These are phyloP conservation scores for Globisporangium nagaii DNA, from an alignment of 352 stramenopile species.

Conservation along the genomic window DNA sequence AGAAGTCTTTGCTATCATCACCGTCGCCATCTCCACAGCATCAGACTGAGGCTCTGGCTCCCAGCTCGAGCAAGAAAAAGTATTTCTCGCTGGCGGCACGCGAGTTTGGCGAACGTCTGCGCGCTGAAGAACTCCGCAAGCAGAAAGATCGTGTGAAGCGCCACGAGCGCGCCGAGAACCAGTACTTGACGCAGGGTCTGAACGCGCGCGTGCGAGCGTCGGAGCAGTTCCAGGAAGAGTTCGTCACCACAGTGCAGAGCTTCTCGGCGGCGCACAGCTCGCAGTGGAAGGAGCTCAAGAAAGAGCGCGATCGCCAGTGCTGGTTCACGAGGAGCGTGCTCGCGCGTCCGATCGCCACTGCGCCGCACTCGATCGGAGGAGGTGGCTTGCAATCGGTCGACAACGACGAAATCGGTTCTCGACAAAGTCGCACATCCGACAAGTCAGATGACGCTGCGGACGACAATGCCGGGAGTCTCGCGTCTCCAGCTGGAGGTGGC, in stretches of 20 bases:
- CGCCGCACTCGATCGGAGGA: constrained; percentile 7
- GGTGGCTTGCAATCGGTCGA: neutral
- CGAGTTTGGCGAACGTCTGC: constrained; percentile 40
- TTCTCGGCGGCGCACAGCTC: constrained; percentile 33
- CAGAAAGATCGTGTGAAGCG: constrained; percentile 18
- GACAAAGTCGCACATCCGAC: no score
- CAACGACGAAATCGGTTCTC: neutral
- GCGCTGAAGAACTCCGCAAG: constrained; percentile 34
- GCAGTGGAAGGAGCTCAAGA: constrained; percentile 48
- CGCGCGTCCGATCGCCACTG: constrained; percentile 31
- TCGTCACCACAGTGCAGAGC: constrained; percentile 47
- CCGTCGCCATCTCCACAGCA: neutral
- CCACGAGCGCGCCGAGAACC: constrained; percentile 36
- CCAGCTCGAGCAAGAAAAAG: constrained; percentile 31
- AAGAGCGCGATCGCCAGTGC: constrained; percentile 34
- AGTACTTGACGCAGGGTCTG: constrained; percentile 38
- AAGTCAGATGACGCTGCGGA: no score
- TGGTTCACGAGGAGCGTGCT: constrained; percentile 32
- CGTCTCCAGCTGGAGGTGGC: no score
- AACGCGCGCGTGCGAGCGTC: constrained; percentile 25
- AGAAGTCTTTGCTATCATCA: neutral
- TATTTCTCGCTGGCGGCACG: constrained; percentile 49
- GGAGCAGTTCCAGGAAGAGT: constrained; percentile 56
- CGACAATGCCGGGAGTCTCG: no score
- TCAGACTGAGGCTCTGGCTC: no score